A percentile compares a stretch with the other conserved stretches of the same genome.
These are phyloP conservation scores for Monascus purpureus DNA, from an alignment of 495 filamentous ascomycete genomes.

Conservation along the genomic window DNA sequence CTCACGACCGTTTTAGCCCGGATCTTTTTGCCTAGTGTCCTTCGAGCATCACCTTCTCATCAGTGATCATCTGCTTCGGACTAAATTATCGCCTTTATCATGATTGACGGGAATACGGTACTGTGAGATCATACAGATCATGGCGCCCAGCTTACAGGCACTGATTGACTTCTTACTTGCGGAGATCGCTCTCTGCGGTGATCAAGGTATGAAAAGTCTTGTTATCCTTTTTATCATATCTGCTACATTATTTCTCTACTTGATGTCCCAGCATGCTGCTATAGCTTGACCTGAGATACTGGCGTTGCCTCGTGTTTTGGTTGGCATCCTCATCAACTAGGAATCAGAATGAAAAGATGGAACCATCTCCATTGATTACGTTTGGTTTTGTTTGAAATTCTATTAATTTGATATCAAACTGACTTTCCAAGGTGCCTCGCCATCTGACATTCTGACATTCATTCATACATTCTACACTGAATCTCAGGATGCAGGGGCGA, in stretches of 20 bases:
- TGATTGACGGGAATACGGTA: neutral
- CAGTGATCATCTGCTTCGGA: neutral
- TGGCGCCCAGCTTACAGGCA: constrained; percentile 54
- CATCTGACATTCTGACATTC: constrained; percentile 22
- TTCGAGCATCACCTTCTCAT: neutral
- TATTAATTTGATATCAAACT: constrained; percentile 3
- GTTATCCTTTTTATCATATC: constrained; percentile 9
- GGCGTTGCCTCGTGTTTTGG: no score
- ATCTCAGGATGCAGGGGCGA: constrained; percentile 9
- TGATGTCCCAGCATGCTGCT: no score
- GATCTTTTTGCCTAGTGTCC: constrained; percentile 1
- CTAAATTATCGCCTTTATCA: no score
- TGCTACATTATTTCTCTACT: no score
- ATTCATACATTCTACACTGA: constrained; percentile 26
- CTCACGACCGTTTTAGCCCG: neutral
- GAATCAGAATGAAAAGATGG: no score
- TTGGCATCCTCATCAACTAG: no score
- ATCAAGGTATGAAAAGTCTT: constrained; percentile 44
- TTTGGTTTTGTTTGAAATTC: neutral
- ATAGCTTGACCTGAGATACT: no score
- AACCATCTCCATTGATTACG: no score
- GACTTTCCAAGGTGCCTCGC: constrained; percentile 22
- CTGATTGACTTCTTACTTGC: constrained; percentile 57
- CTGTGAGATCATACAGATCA: constrained; percentile 18
- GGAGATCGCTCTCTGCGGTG: constrained; percentile 57